Conservation (phyloP, 1,139 yeast genomes). For the Sugiyamaella neomexicana region DNA sequence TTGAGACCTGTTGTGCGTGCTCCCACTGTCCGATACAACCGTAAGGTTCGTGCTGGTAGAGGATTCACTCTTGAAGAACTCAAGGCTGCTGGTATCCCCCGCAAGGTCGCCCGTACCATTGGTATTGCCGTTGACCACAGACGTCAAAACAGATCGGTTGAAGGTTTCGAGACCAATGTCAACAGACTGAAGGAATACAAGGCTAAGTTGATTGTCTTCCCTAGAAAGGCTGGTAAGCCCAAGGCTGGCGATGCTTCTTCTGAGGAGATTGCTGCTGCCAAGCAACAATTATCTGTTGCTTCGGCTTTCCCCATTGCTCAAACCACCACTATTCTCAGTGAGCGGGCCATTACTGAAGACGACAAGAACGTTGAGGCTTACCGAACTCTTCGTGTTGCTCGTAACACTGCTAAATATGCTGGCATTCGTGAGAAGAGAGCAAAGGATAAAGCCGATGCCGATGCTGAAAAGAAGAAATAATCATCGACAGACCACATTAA, state of each 20-base stretch:
- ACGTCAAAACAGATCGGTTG: conserved; percentile 98
- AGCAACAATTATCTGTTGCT: conserved; percentile 70
- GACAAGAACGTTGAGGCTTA: conserved; percentile 65
- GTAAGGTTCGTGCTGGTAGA: conserved; percentile 99
- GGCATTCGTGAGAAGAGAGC: conserved; percentile 99
- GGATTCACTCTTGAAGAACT: conserved; percentile 98
- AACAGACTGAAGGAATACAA: conserved; percentile 96
- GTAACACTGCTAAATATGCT: conserved; percentile 87
- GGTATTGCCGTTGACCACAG: conserved; percentile 99
- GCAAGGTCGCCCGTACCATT: conserved; percentile 96
- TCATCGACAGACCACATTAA: conserved; percentile 18
- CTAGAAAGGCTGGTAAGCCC: conserved; percentile 72
- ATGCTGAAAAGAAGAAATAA: conserved; percentile 98
- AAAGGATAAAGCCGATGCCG: conserved; percentile 96
- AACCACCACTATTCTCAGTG: conserved; percentile 66
- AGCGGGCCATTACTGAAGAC: conserved; percentile 93
- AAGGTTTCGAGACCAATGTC: conserved; percentile 92
- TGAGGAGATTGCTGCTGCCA: conserved; percentile 66
- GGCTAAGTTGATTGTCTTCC: conserved; percentile 93
- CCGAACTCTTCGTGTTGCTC: conserved; percentile 94
- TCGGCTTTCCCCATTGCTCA: conserved; percentile 93
- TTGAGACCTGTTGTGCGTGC: conserved; percentile 98
- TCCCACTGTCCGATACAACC: conserved; percentile 98
- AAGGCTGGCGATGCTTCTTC: conserved; percentile 54
- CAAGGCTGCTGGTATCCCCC: conserved; percentile 89